Conservation (phyloP, 2,329 filamentous ascomycete species). For the Sphaerostilbella broomeana region DNA sequence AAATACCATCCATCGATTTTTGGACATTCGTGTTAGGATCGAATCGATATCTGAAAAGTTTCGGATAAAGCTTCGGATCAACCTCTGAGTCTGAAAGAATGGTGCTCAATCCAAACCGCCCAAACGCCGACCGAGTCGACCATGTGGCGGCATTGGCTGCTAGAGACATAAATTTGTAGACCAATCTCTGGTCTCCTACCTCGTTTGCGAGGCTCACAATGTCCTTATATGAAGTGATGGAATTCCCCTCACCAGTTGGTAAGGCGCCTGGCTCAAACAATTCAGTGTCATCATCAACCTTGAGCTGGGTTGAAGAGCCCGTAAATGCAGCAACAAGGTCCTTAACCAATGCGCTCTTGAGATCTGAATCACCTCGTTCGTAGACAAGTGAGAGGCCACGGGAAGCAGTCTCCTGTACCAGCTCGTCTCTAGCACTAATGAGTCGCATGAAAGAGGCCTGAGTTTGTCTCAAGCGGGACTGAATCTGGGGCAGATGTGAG, state of each 20-base stretch:
- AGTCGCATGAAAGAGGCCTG: slow-evolving; percentile 85
- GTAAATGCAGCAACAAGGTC: slow-evolving; percentile 89
- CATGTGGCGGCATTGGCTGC: slow-evolving; percentile 94
- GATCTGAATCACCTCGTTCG: slow-evolving; percentile 74
- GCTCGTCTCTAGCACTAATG: slow-evolving; percentile 79
- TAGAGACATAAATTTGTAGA: slow-evolving; percentile 97
- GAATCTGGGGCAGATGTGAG: slow-evolving; percentile 68
- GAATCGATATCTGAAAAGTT: slow-evolving; percentile 89
- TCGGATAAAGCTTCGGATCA: slow-evolving; percentile 91
- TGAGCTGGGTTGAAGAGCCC: slow-evolving; percentile 65
- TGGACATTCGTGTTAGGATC: slow-evolving; percentile 93
- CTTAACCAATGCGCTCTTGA: slow-evolving; percentile 77
- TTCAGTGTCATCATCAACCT: slow-evolving; percentile 84
- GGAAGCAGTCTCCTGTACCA: slow-evolving; percentile 93
- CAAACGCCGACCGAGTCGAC: slow-evolving; percentile 95
- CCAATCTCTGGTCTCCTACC: slow-evolving; percentile 89
- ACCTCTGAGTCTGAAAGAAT: slow-evolving; percentile 83
- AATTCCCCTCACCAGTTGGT: slow-evolving; percentile 81
- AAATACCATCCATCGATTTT: slow-evolving; percentile 94
- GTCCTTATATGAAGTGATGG: slow-evolving; percentile 93
- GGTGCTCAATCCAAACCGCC: slow-evolving; percentile 83
- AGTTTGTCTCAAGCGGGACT: slow-evolving; percentile 66
- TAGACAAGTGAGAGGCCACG: slow-evolving; percentile 88
- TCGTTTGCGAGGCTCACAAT: slow-evolving; percentile 94
- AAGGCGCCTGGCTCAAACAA: slow-evolving; percentile 87